Evolutionary conservation across 2,329 filamentous ascomycete species (phyloP), one percentile per base, ranked within the genome.

Genomic region (Colletotrichum sansevieriae): DNA sequence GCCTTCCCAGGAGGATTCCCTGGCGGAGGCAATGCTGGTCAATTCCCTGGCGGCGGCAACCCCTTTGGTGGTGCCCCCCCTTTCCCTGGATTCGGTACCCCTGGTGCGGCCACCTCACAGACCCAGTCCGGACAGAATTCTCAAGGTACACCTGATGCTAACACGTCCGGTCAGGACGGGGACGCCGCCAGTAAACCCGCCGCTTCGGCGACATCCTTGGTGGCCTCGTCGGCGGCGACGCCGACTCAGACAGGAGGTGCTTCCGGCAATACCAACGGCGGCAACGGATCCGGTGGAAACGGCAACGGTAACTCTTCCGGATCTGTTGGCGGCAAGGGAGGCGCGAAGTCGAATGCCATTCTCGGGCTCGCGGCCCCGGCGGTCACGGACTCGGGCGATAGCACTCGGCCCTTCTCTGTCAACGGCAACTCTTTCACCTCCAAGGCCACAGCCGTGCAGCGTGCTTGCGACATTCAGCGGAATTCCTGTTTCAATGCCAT

Each of bases 401-500:
- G 77, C 22, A 74, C 76, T 64, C 83, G 88, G 37, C 86, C 87
- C 63, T 90, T 90, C 77, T 72, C 76, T 22, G 86, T 89, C 67
- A 85, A 87, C 72, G 86, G 85, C 56, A 80, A 82, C 80, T 88
- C 82, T 43, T 91, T 92, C 75, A 84, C 85, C 44, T 85, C 85
- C 75, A 76, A 85, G 71, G 78, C 76, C 3, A 85, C 84, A 10
- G 90, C 90, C 20, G 78, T 85, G 46, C 84, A 90, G 77, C 83
- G 90, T 54, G 85, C 87, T 41, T 92, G 90, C 75, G 84, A 88
- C 70, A 84, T 90, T 67, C 88, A 91, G 79, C 86, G 88, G 79
- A 91, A 90, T 73, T 78, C 76, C 3, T 92, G 90, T 74, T 81
- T 85, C 12, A 79, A 88, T 71, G 84, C 84, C 33, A 85, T 85